Evolutionary conservation across 805 yeast species (phyloP).

Genomic region (Candida taoyuanica): DNA sequence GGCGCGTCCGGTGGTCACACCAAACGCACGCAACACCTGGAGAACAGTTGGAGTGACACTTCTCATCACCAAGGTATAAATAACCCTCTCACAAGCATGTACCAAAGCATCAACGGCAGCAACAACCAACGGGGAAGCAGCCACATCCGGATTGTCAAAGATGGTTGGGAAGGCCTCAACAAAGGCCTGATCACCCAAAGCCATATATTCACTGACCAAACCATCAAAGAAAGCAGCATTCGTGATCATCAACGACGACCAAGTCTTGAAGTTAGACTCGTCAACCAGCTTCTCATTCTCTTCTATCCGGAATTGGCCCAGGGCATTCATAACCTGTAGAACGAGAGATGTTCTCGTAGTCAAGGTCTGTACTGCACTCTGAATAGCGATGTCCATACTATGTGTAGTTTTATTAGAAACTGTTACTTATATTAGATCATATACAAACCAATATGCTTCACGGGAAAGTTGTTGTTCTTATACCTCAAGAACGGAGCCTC

Average conservation of each 20-base stretch:
- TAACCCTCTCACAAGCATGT: neutral
- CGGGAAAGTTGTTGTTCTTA: neutral
- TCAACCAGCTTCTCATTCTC: neutral
- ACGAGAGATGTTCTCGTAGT: neutral
- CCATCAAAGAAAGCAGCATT: neutral
- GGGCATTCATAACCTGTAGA: slow-evolving; percentile 1
- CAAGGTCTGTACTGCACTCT: neutral
- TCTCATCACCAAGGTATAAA: neutral
- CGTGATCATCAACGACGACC: neutral
- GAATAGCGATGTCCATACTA: neutral
- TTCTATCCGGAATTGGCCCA: neutral
- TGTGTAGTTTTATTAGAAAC: neutral
- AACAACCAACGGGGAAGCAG: neutral
- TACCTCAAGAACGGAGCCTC: neutral
- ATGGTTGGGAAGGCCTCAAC: neutral
- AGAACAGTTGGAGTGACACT: neutral
- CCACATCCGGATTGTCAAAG: neutral
- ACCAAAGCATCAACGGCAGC: neutral
- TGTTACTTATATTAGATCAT: neutral
- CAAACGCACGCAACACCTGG: neutral
- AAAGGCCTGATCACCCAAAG: slow-evolving; percentile 1
- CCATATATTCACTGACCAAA: neutral
- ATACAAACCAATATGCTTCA: neutral
- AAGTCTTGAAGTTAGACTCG: slow-evolving; percentile 1
- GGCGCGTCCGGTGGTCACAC: neutral